Evolutionary conservation across 768 basidiomycete species (phyloP), one percentile per base, ranked within the genome.

Genomic region (Kwoniella bestiolae): DNA sequence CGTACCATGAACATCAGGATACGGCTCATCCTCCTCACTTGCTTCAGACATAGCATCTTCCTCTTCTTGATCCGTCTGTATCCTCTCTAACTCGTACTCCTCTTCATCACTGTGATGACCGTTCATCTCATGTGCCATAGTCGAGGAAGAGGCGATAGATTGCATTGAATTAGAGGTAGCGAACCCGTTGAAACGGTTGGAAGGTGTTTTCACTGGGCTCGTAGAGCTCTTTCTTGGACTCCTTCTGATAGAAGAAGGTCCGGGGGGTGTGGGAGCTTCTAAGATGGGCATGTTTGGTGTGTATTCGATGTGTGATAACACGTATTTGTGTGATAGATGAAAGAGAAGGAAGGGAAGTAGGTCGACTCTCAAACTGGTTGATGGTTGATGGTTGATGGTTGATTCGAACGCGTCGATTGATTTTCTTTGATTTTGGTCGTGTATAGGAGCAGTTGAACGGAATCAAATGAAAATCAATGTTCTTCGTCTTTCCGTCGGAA

Each of bases 1-100:
- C 64, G 29, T 18, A 65, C 64, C 50, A 35, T 66, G 65, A 6
- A 60, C 51, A 14, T 55, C 58, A 5, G 45, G 44, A n/a, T 26
- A 55, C 7, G 50, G 29, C 9, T 60, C 57, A 18, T 29, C 56
- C 4, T 49, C 63, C 11, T 51, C 63, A 14, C 60, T 51, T 3
- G 12, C 25, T 29, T 60, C 65, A 5, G 58, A 28, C 4, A 32
- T 3, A 16, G 5, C 45, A 38, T 58, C 49, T 11, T 52, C 31
- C 3, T 56, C 63, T 35, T 56, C 55, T 31, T 51, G 41, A 8
- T 35, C 28, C 46, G 2, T 62, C 34, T 29, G 31, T 23, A 11
- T 52, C 34, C 21, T 51, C 35, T 23, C 59, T 8, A 18, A 5
- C 21, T 50, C 25, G 12, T 23, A 28, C 3, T 35, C 5, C n/a